Evolutionary conservation across 805 yeast species (phyloP).

Genomic region (Naumovozyma dairenensis): DNA sequence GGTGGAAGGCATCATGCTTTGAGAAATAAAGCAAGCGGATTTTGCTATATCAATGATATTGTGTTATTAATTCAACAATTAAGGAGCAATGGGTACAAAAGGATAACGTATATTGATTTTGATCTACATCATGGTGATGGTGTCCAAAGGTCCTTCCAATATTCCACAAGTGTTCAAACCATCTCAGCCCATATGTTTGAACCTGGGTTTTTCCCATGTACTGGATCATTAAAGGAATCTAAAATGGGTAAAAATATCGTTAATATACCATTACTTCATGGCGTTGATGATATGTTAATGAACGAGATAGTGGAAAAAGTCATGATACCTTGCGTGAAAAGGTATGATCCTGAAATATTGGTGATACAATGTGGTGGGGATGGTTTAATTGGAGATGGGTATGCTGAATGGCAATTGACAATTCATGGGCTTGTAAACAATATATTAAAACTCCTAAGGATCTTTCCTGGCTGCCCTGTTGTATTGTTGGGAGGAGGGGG

Average conservation of each 20-base stretch:
- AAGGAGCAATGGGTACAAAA: conserved; percentile 35
- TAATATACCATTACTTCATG: conserved; percentile 50
- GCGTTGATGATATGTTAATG: conserved; percentile 41
- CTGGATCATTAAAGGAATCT: conserved; percentile 38
- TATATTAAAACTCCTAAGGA: conserved; percentile 20
- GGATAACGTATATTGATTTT: conserved; percentile 53
- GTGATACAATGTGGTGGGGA: conserved; percentile 69
- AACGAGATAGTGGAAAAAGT: conserved; percentile 31
- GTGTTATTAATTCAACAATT: conserved; percentile 45
- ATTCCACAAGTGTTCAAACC: conserved; percentile 46
- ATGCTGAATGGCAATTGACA: conserved; percentile 60
- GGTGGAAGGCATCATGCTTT: conserved; percentile 73
- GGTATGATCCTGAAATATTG: conserved; percentile 40
- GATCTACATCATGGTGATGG: conserved; percentile 82
- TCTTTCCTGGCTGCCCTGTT: conserved; percentile 20
- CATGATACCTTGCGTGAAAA: conserved; percentile 33
- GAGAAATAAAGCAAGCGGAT: conserved; percentile 50
- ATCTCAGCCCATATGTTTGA: conserved; percentile 58
- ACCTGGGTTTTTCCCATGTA: conserved; percentile 64
- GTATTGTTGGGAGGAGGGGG: conserved; percentile 69
- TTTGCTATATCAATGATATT: conserved; percentile 65
- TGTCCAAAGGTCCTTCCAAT: conserved; percentile 54
- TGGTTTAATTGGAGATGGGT: conserved; percentile 57
- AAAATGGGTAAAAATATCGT: conserved; percentile 34
- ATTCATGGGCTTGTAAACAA: conserved; percentile 37